Evolutionary conservation across 495 filamentous ascomycete species (phyloP).

Genomic region (Penicillium angulare): DNA sequence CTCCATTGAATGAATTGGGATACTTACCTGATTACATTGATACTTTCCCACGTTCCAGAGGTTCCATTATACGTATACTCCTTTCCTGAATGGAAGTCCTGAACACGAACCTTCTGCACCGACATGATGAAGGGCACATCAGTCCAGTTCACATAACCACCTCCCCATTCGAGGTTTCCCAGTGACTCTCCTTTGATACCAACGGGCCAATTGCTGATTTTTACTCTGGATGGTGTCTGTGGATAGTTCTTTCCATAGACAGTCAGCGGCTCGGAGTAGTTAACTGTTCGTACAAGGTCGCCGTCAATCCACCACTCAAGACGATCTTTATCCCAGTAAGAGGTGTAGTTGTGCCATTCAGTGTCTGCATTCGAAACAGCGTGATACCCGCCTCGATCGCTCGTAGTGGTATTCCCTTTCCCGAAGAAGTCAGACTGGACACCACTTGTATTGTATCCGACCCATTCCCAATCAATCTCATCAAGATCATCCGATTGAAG

Average conservation of each 20-base stretch:
- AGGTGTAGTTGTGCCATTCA: slow-evolving; percentile 70
- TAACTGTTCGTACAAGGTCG: slow-evolving; percentile 63
- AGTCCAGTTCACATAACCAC: slow-evolving; percentile 63
- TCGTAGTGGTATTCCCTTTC: slow-evolving; percentile 71
- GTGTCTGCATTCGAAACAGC: slow-evolving; percentile 53
- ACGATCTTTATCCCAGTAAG: slow-evolving; percentile 75
- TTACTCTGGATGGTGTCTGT: slow-evolving; percentile 60
- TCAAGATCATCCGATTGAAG: slow-evolving; percentile 80
- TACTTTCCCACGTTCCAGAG: slow-evolving; percentile 32
- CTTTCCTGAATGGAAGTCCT: slow-evolving; percentile 33
- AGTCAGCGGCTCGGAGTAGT: slow-evolving; percentile 23
- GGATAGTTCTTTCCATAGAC: slow-evolving; percentile 63
- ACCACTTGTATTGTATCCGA: slow-evolving; percentile 45
- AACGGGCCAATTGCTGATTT: slow-evolving; percentile 25
- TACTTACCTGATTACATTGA: slow-evolving; percentile 52
- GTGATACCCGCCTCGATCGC: slow-evolving; percentile 56
- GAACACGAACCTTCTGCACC: slow-evolving; percentile 44
- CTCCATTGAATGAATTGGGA: too few relatives aligned
- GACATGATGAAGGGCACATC: slow-evolving; percentile 63
- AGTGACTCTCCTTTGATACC: slow-evolving; percentile 49
- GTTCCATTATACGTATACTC: slow-evolving; percentile 34
- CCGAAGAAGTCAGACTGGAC: slow-evolving; percentile 88
- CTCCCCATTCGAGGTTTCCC: slow-evolving; percentile 62
- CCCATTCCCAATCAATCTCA: slow-evolving; percentile 78
- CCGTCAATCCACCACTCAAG: slow-evolving; percentile 78